Percentiles rank a stretch among this genome's conserved stretches.
Evolutionary conservation across 306 rosid genomes (phyloP).

Genomic region (Phaseolus lunatus): DNA sequence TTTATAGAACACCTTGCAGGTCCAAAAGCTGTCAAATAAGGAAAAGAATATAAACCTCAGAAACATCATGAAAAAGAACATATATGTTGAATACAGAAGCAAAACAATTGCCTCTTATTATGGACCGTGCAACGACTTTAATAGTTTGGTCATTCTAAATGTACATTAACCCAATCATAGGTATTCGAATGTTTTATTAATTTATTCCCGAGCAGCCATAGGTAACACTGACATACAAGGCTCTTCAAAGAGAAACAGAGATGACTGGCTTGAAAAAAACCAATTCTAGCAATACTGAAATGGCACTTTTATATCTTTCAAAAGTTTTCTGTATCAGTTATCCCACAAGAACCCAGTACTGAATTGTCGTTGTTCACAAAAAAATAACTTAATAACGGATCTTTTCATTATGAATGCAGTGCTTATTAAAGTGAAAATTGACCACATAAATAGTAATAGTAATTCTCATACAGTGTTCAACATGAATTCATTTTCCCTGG

Average conservation of each 20-base stretch:
- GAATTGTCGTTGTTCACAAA: constrained; percentile 9
- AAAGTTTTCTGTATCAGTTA: not conserved
- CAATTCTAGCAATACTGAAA: not conserved
- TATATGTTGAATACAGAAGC: constrained; percentile 1
- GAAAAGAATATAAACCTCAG: constrained; percentile 30
- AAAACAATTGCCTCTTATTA: constrained; percentile 16
- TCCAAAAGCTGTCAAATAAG: constrained; percentile 77
- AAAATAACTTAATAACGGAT: not conserved
- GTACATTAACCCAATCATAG: not conserved
- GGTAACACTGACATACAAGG: not conserved
- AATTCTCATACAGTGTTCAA: not conserved
- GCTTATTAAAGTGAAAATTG: not conserved
- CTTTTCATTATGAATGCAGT: not conserved
- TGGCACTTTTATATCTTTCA: constrained; percentile 8
- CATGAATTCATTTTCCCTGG: not conserved
- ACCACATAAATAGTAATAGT: not conserved
- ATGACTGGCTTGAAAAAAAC: not conserved
- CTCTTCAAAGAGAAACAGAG: constrained; percentile 6
- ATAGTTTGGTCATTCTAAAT: not conserved
- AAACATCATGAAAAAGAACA: constrained; percentile 28
- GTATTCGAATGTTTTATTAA: constrained; percentile 6
- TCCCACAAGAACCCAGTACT: not conserved
- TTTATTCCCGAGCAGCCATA: not conserved
- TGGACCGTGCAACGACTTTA: constrained; percentile 2
- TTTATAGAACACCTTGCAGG: constrained; percentile 85